Evolutionary conservation across 2,329 filamentous ascomycete genomes (phyloP).

Genomic region (Leptodontidium sp.): DNA sequence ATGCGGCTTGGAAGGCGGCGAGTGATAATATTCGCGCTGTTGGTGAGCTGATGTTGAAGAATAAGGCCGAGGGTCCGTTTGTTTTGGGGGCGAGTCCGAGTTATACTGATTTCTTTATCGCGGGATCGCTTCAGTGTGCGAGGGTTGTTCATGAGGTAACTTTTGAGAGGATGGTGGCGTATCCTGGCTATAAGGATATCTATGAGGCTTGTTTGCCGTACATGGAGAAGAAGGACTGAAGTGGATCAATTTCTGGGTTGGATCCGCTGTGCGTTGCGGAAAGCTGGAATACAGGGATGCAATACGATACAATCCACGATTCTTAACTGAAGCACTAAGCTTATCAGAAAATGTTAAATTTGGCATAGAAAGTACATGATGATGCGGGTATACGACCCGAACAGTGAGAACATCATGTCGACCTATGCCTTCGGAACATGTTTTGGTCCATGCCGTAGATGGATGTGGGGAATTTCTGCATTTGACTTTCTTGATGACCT

Average conservation of each 20-base stretch:
- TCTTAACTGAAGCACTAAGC: neutral
- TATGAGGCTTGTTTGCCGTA: conserved; percentile 38
- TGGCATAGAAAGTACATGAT: too few species aligned
- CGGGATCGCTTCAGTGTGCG: conserved; percentile 48
- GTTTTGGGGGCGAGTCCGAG: conserved; percentile 49
- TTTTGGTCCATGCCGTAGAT: too few species aligned
- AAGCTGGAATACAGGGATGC: neutral
- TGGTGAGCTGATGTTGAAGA: conserved; percentile 47
- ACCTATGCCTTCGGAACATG: too few species aligned
- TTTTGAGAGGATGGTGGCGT: conserved; percentile 43
- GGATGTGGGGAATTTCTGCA: too few species aligned
- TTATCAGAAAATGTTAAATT: too few species aligned
- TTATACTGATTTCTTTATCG: conserved; percentile 52
- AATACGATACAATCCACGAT: neutral
- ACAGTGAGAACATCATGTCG: too few species aligned
- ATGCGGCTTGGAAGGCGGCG: conserved; percentile 43
- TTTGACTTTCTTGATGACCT: too few species aligned
- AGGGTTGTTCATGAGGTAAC: conserved; percentile 46
- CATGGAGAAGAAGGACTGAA: conserved; percentile 34
- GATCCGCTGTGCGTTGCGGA: neutral
- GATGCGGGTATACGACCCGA: too few species aligned
- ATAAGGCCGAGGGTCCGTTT: conserved; percentile 50
- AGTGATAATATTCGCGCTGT: conserved; percentile 43
- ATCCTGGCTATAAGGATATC: conserved; percentile 39
- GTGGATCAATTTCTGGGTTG: neutral